Percentiles rank a stretch among this genome's conserved stretches.
Conservation (phyloP, 1,139 yeast species). For the Debaryomyces psychrophilus region DNA sequence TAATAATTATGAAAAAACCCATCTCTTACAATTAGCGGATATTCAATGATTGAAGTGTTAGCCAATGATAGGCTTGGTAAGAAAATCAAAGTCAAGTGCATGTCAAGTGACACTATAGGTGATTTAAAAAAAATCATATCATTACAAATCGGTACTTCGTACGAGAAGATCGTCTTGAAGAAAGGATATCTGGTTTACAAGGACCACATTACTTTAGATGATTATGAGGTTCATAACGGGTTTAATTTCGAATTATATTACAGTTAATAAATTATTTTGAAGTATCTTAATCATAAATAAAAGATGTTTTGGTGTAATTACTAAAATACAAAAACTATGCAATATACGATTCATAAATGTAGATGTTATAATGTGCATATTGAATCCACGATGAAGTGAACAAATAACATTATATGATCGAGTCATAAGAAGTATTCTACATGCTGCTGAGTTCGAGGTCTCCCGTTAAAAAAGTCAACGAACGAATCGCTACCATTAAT, state of each 20-base stretch:
- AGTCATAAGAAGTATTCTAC: conserved; percentile 72
- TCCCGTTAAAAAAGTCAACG: conserved; percentile 29
- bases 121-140: conserved; percentile 87
- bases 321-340: not conserved
- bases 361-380: not conserved
- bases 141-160: conserved; percentile 76
- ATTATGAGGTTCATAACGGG: conserved; percentile 92
- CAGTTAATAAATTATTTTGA: conserved; percentile 30
- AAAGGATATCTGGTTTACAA: conserved; percentile 82
- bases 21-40: not conserved
- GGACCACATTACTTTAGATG: conserved; percentile 88
- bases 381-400: not conserved
- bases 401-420: not conserved
- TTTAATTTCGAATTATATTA: conserved; percentile 84
- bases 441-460: conserved; percentile 40
- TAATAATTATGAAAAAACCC: not conserved
- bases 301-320: not conserved
- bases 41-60: conserved; percentile 34
- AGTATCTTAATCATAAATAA: not conserved
- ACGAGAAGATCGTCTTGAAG: conserved; percentile 65
- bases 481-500: conserved; percentile 26
- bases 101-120: conserved; percentile 84
- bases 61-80: conserved; percentile 72
- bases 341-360: conserved; percentile 2
- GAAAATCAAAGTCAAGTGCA: conserved; percentile 82